Evolutionary conservation across 257 asterid genomes (phyloP).

Genomic region (Solanum lycopersicoides): DNA sequence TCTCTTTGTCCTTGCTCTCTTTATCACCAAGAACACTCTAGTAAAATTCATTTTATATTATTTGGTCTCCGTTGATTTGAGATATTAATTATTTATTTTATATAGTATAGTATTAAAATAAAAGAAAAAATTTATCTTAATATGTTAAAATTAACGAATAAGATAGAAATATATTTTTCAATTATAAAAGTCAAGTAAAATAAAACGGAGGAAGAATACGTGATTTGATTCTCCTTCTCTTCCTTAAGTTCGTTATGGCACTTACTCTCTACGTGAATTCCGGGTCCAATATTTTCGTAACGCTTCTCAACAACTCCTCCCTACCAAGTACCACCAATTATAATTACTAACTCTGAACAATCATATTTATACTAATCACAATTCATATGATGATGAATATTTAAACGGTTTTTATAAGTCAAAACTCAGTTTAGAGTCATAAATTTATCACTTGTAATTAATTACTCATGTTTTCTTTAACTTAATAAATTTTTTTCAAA

Average conservation of each 20-base stretch:
- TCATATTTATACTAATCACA: not conserved
- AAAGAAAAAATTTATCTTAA: too few relatives aligned
- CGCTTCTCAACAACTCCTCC: not conserved
- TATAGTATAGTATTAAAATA: too few relatives aligned
- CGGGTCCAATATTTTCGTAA: conserved; percentile 1
- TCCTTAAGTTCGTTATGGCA: not conserved
- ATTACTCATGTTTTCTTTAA: too few relatives aligned
- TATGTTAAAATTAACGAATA: too few relatives aligned
- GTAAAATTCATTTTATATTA: not conserved
- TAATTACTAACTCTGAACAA: not conserved
- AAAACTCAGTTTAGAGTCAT: not conserved
- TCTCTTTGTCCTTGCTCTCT: not conserved
- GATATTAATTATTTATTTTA: not conserved
- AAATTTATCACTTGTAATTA: too few relatives aligned
- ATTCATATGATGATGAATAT: not conserved
- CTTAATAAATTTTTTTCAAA: too few relatives aligned
- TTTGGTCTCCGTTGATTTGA: not conserved
- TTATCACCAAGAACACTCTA: not conserved
- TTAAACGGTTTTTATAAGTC: not conserved
- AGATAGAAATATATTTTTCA: too few relatives aligned
- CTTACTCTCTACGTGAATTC: not conserved
- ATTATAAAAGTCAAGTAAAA: not conserved
- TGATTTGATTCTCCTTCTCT: not conserved
- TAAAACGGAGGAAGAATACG: not conserved
- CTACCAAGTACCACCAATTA: not conserved